Percentiles rank a stretch among this genome's conserved stretches.
Conservation (phyloP, 768 basidiomycete species). For the Tricholoma matsutake region DNA sequence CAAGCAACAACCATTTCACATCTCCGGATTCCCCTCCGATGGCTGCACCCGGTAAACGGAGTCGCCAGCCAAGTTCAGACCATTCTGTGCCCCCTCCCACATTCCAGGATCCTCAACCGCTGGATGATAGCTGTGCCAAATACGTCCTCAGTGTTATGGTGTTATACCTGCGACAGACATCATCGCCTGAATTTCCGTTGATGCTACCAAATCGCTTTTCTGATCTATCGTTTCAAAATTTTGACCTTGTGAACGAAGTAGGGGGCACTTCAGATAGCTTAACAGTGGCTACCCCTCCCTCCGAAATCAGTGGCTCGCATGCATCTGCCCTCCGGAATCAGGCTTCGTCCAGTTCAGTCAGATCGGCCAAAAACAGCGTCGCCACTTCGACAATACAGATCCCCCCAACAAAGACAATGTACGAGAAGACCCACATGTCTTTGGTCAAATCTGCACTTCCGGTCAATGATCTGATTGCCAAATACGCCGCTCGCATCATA, state of each 20-base stretch:
- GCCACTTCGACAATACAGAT: conserved; percentile 38
- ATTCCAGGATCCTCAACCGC: conserved; percentile 64
- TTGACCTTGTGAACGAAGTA: conserved; percentile 51
- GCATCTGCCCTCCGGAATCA: conserved; percentile 34
- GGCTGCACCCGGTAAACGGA: conserved; percentile 25
- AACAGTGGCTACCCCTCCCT: conserved; percentile 8
- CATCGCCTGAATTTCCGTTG: conserved; percentile 49
- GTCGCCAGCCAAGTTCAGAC: conserved; percentile 43
- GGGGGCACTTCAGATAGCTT: conserved; percentile 19
- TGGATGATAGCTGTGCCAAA: conserved; percentile 80
- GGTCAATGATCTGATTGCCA: conserved; percentile 61
- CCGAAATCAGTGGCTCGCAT: conserved; percentile 4
- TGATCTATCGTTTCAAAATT: conserved; percentile 68
- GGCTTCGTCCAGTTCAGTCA: conserved; percentile 40
- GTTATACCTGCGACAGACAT: conserved; percentile 73
- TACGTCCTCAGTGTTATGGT: conserved; percentile 83
- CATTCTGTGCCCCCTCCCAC: conserved; percentile 36
- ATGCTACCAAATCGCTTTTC: conserved; percentile 58
- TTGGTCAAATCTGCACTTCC: conserved; percentile 51
- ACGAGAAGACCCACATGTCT: conserved; percentile 64
- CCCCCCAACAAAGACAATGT: conserved; percentile 36
- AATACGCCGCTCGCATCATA: conserved; percentile 75
- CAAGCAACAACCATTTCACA: conserved; percentile 36
- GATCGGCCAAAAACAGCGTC: conserved; percentile 33
- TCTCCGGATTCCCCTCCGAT: conserved; percentile 38